A percentile compares a stretch with the other conserved stretches of the same genome.
phyloP scores from a whole-genome alignment of 2,329 filamentous ascomycete species.

The Juglanconis juglandina region DNA sequence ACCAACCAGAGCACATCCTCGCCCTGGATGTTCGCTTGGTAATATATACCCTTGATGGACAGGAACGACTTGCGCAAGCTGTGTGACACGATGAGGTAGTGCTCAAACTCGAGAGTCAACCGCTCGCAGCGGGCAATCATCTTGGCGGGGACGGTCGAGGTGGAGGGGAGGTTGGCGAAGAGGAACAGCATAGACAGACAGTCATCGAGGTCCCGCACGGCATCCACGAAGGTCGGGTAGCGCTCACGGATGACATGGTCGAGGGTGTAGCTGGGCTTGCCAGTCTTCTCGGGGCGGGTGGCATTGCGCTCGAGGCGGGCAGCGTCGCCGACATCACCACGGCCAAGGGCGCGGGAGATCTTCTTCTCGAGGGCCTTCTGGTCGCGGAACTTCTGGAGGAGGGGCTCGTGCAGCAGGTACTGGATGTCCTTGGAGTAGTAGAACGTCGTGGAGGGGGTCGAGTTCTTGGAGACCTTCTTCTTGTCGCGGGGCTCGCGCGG shows the following conservation, averaged over 20 bases:
- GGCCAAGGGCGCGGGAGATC: slow-evolving; percentile 86
- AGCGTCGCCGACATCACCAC: slow-evolving; percentile 87
- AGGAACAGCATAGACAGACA: slow-evolving; percentile 95
- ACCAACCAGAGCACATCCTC: slow-evolving; percentile 97
- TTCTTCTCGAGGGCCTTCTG: slow-evolving; percentile 98
- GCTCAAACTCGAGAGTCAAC: slow-evolving; percentile 91
- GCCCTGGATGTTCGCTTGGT: slow-evolving; percentile 94
- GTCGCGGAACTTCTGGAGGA: slow-evolving; percentile 91
- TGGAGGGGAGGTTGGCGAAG: slow-evolving; percentile 93
- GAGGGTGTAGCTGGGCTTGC: slow-evolving; percentile 83
- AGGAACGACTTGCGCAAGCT: slow-evolving; percentile 93
- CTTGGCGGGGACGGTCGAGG: slow-evolving; percentile 83
- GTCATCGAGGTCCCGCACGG: slow-evolving; percentile 91
- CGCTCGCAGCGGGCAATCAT: slow-evolving; percentile 94
- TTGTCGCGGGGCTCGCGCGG: slow-evolving; percentile 94
- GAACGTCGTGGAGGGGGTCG: slow-evolving; percentile 89
- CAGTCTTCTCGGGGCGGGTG: slow-evolving; percentile 81
- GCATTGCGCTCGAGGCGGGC: slow-evolving; percentile 84
- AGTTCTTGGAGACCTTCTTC: slow-evolving; percentile 92
- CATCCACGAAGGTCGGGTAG: slow-evolving; percentile 95
- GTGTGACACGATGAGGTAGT: slow-evolving; percentile 91
- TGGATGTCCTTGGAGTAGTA: slow-evolving; percentile 93
- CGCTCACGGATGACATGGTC: slow-evolving; percentile 97
- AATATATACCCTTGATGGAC: slow-evolving; percentile 99
- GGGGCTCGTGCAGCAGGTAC: slow-evolving; percentile 93